Conservation (phyloP, 768 basidiomycete genomes). For the Lactarius hengduanensis region DNA sequence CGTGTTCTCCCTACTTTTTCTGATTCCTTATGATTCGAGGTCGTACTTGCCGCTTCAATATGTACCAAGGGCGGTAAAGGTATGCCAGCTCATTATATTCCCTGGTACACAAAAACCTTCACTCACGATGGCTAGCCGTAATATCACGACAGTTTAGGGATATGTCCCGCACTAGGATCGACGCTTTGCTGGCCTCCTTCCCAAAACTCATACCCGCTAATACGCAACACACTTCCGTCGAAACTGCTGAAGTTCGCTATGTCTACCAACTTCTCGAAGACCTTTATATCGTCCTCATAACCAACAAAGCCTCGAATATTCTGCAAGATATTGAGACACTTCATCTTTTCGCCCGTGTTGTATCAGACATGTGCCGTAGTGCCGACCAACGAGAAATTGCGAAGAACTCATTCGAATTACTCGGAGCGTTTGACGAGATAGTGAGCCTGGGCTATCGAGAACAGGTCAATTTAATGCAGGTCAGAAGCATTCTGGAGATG, state of each 20-base stretch:
- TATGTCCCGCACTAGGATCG: slow-evolving; percentile 88
- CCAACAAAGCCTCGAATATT: slow-evolving; percentile 98
- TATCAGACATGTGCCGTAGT: slow-evolving; percentile 85
- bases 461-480: slow-evolving; percentile 74
- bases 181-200: slow-evolving; percentile 94
- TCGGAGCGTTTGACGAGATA: slow-evolving; percentile 96
- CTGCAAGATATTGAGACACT: slow-evolving; percentile 97
- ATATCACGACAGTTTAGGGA: slow-evolving; percentile 96
- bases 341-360: slow-evolving; percentile 89
- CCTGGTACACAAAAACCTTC: background rate
- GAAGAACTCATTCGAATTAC: slow-evolving; percentile 87
- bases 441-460: slow-evolving; percentile 87
- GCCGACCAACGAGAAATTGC: slow-evolving; percentile 88
- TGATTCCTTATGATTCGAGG: slow-evolving; percentile 45
- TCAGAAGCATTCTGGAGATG: slow-evolving; percentile 80
- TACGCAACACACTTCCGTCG: slow-evolving; percentile 95
- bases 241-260: slow-evolving; percentile 92
- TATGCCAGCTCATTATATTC: slow-evolving; percentile 36
- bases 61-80: slow-evolving; percentile 94
- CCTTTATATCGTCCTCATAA: slow-evolving; percentile 95
- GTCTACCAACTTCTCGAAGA: slow-evolving; percentile 97
- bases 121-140: slow-evolving; percentile 57
- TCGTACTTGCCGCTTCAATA: slow-evolving; percentile 92
- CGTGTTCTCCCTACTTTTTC: background rate
- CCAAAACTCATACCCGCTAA: slow-evolving; percentile 95